Percentiles rank a stretch among this genome's conserved stretches.
These are phyloP conservation scores for Termitomyces sp. DNA, from an alignment of 768 basidiomycete species.

Conservation along the genomic window DNA sequence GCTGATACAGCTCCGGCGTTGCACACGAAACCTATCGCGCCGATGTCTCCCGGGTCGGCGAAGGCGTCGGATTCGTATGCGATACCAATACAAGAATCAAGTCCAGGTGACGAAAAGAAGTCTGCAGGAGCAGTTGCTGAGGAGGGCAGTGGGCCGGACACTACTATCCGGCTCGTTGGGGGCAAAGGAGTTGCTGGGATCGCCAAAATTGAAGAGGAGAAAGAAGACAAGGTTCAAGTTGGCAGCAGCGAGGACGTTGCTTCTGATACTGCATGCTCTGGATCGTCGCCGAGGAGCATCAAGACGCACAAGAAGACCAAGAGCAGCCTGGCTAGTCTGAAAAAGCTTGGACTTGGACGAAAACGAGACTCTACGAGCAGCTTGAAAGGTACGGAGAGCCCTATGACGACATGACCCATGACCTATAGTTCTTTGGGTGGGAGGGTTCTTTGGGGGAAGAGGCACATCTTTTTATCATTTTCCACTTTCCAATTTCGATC, in stretches of 20 bases:
- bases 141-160: conserved; percentile 21
- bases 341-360: conserved; percentile 44
- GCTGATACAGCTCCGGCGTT: conserved; percentile 33
- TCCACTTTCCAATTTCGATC: background rate
- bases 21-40: conserved; percentile 30
- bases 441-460: background rate
- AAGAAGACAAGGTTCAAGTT: conserved; percentile 20
- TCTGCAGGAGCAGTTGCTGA: conserved; percentile 1
- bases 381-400: conserved; percentile 20
- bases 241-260: conserved; percentile 16
- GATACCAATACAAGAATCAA: conserved; percentile 1
- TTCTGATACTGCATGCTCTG: conserved; percentile 28
- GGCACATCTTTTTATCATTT: background rate
- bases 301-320: conserved; percentile 51
- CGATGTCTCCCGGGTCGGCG: conserved; percentile 16
- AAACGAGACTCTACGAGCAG: conserved; percentile 43
- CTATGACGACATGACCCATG: conserved; percentile 7
- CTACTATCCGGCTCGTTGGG: conserved; percentile 56
- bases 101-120: background rate
- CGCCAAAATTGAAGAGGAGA: conserved; percentile 22
- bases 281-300: conserved; percentile 13
- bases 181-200: conserved; percentile 42
- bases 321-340: conserved; percentile 51
- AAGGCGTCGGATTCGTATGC: conserved; percentile 7
- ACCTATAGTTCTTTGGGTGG: background rate